Evolutionary conservation across 257 asterid genomes (phyloP).

Genomic region (Solanum boliviense): DNA sequence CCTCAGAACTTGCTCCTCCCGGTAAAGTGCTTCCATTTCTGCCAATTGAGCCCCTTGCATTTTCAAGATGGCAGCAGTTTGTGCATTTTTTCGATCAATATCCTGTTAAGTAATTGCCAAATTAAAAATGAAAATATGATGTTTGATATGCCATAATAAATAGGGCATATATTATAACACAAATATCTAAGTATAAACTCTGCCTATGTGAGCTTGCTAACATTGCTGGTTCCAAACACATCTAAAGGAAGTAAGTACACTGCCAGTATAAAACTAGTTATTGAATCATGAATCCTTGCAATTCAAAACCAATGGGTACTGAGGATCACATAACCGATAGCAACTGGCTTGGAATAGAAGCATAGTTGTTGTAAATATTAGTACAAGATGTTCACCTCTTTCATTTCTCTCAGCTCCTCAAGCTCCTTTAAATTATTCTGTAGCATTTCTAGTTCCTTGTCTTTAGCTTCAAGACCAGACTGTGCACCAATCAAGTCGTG

Average conservation of each 20-base stretch:
- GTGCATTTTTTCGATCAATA: slow-evolving; percentile 91
- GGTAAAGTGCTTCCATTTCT: slow-evolving; percentile 88
- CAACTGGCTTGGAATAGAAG: neutral
- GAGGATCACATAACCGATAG: neutral
- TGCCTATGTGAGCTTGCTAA: neutral
- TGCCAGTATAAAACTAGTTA: neutral
- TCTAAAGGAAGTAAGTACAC: neutral
- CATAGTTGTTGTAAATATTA: neutral
- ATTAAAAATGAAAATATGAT: neutral
- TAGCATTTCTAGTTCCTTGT: slow-evolving; percentile 42
- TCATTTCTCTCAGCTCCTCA: slow-evolving; percentile 94
- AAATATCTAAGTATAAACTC: neutral
- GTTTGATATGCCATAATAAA: neutral
- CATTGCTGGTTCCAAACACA: neutral
- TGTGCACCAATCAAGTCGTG: slow-evolving; percentile 36
- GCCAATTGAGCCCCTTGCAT: slow-evolving; percentile 96
- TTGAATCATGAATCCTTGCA: neutral
- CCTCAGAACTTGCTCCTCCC: slow-evolving; percentile 85
- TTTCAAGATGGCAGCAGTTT: slow-evolving; percentile 87
- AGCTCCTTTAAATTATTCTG: slow-evolving; percentile 77
- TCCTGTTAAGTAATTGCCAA: slow-evolving; percentile 33
- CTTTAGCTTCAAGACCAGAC: slow-evolving; percentile 52
- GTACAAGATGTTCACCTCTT: slow-evolving; percentile 50
- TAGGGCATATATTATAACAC: neutral
- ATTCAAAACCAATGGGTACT: neutral